Evolutionary conservation across 371 early-diverging fungal species (phyloP), one percentile per base, ranked within the genome.

Genomic region (Mortierella sp.): DNA sequence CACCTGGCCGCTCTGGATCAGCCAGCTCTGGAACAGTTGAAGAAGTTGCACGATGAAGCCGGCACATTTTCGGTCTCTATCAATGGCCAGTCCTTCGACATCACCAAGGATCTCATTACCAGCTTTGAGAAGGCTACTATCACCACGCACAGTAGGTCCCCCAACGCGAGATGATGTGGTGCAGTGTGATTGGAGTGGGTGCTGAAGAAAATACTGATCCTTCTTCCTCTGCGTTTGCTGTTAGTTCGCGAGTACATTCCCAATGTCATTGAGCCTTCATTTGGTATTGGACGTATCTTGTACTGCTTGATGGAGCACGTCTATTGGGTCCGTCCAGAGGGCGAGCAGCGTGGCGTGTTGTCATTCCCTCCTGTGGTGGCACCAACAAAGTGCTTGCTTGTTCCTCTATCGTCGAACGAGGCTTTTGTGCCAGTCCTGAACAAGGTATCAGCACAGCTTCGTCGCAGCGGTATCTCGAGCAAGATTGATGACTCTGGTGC

Each of bases 251-350:
- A 98, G 84, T 98, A 91, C 83, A 92, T 90, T 12, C 99, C 99
- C 44, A 96, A 94, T 78, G 99, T 99, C 72, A 99, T 99, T 78
- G 99, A 99, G 83, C 99, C 99, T 44, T 99, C 99, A 27, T 99
- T 99, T 84, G 99, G 99, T 85, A 93, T 99, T 67, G 99, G 99
- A 61, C 96, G 99, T 78, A 99, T 99, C 66, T 85, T 99, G 54
- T 98, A 99, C 83, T 89, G 96, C 39, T 91, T 99, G 34, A 82
- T 99, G 65, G 99, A 99, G 85, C 99, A 99, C 82, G 86, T 90
- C 60, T 99, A 91, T 89, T 97, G 90, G 87, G 85, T 87, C 17
- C 94, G 99, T 65, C 94, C 93, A 54, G 95, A 85, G 21, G 97
- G 96, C 69, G 98, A 96, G 80, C 86, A 91, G 61, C 92, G 99